A percentile compares a stretch with the other conserved stretches of the same genome.
Conservation (phyloP, 495 filamentous ascomycete species). For the Lepraria neglecta region DNA sequence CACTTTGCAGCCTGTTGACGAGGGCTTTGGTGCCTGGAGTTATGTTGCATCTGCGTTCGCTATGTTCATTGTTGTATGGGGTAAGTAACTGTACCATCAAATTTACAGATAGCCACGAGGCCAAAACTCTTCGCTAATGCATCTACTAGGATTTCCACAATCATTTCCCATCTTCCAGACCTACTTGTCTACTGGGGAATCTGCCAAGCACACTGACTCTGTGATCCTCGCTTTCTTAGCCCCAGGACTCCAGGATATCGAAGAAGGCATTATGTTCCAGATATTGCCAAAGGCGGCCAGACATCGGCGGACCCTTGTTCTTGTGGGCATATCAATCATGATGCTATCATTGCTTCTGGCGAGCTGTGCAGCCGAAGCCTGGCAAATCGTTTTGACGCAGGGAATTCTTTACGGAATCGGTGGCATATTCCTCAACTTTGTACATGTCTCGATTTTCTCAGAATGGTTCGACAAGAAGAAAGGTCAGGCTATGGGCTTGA, state of each 20-base stretch:
- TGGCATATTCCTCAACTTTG: conserved; percentile 24
- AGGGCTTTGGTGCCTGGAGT: conserved; percentile 25
- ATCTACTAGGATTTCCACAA: conserved; percentile 6
- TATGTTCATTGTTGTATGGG: conserved; percentile 25
- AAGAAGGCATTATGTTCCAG: conserved; percentile 22
- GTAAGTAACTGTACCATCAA: conserved; percentile 16
- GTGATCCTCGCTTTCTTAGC: conserved; percentile 13
- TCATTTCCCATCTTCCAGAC: conserved; percentile 15
- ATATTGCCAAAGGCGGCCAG: conserved; percentile 21
- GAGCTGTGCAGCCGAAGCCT: conserved; percentile 19
- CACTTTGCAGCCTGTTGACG: conserved; percentile 21
- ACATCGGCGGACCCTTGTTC: conserved; percentile 19
- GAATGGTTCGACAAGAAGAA: conserved; percentile 24
- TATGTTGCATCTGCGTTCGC: conserved; percentile 24
- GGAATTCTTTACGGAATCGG: conserved; percentile 22
- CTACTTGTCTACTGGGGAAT: conserved; percentile 15
- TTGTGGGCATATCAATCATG: conserved; percentile 19
- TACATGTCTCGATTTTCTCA: conserved; percentile 24
- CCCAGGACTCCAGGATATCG: conserved; percentile 23
- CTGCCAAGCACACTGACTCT: conserved; percentile 9
- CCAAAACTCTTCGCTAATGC: background rate
- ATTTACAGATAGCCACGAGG: background rate
- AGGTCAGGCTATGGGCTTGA: conserved; percentile 20
- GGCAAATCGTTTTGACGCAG: conserved; percentile 24
- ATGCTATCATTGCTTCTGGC: conserved; percentile 19